phyloP scores from a whole-genome alignment of 1,284 basidiomycete genomes.

The Moesziomyces parantarcticus region DNA sequence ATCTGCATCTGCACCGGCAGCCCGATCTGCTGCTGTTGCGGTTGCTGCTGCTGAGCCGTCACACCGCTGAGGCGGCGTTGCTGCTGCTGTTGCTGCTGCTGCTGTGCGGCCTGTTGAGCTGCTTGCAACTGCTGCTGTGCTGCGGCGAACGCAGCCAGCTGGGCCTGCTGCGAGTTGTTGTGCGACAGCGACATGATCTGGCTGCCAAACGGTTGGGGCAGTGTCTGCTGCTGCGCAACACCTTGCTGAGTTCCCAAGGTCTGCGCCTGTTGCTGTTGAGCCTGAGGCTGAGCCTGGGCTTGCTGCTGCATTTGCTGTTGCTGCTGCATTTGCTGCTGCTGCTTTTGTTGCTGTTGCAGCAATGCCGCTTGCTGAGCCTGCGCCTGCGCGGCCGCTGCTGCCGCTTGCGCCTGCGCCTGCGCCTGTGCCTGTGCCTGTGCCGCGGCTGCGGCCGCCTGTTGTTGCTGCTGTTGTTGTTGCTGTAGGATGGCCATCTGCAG shows the following conservation, averaged over 20 bases:
- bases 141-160: slow-evolving; percentile 41
- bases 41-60: slow-evolving; percentile 21
- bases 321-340: slow-evolving; percentile 53
- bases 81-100: slow-evolving; percentile 36
- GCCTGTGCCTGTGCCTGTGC: slow-evolving; percentile 30
- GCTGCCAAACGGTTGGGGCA: slow-evolving; percentile 39
- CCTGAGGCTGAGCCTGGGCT: slow-evolving; percentile 28
- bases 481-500: slow-evolving; percentile 47
- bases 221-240: slow-evolving; percentile 21
- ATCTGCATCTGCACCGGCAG: slow-evolving; percentile 44
- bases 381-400: slow-evolving; percentile 34
- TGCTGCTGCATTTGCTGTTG: slow-evolving; percentile 32
- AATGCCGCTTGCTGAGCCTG: slow-evolving; percentile 49
- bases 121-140: slow-evolving; percentile 50
- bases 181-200: slow-evolving; percentile 44
- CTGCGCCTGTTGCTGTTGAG: slow-evolving; percentile 39
- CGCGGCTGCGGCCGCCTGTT: slow-evolving; percentile 28
- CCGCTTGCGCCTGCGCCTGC: slow-evolving; percentile 16
- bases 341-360: slow-evolving; percentile 52
- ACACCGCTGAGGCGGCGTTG: slow-evolving; percentile 32
- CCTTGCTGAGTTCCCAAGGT: slow-evolving; percentile 12
- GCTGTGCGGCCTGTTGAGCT: slow-evolving; percentile 38
- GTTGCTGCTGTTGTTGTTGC: slow-evolving; percentile 46
- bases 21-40: slow-evolving; percentile 48
- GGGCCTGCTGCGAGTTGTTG: slow-evolving; percentile 41